Base-by-base conservation (phyloP, 305 asterid species). In the Fraxinus angustifolia region DNA sequence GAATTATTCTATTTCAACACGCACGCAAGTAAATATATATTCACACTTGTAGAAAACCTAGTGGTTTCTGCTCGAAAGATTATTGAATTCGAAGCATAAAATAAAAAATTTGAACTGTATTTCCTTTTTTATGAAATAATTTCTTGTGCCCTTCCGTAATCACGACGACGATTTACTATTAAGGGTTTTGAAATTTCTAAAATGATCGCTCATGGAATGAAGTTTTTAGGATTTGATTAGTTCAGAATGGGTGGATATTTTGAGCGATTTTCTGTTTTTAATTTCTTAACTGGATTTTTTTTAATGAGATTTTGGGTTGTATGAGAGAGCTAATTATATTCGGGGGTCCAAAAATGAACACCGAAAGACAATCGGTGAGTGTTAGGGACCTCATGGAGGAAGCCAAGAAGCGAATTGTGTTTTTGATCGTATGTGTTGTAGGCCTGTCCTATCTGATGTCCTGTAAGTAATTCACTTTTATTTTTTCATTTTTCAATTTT, bases 391-490 rank as follows among this genome's bases (percentile, higher is more conserved):
- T 90, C 19, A 85, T 83, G 74, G 93, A 90, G 62, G 93, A 90
- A 83, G 93, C 93, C 83, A 90, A 87, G 87, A 90, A 89, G 84
- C 88, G 93, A 81, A 78, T 84, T 84, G 89, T 85, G 74, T 81
- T 90, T 40, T 82, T 90, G 83, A 85, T 84, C 26, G 88, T 88
- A 40, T 87, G 88, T 73, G 91, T 83, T 73, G 90, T 86, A 83
- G 94, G 94, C 86, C 80, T 90, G 81, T 88, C 94, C 82, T 90
- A 89, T 80, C 89, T 90, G 74, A 89, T 90, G 94, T 90, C 94
- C 31, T 79, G 94, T 90, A 75, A 90, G 92, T 87, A 79, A 78
- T 75, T 83, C 50, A 56, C 45, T 48, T 48, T 48, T 48, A 12
- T 77, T 77, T 62, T 33, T 31, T 3, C 31, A 38, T 62, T 17